Conservation (phyloP, 2,329 filamentous ascomycete genomes). For the Alternaria metachromatica region DNA sequence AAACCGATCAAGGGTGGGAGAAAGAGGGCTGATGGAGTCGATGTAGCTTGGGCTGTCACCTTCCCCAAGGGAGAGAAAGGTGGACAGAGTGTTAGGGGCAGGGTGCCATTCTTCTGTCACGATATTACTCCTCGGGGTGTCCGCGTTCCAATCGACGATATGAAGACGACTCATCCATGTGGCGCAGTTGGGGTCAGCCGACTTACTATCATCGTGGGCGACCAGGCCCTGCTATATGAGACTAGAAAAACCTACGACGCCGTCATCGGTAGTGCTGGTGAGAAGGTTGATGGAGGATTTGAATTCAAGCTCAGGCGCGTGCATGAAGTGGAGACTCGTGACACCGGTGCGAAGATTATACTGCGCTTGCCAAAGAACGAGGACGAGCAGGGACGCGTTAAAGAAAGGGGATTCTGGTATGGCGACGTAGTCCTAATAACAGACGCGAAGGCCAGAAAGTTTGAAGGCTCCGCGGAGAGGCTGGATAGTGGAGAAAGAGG, state of each 20-base stretch:
- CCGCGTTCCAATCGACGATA: slow-evolving; percentile 59
- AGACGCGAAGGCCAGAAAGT: slow-evolving; percentile 11
- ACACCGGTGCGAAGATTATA: slow-evolving; percentile 23
- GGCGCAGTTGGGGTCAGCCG: slow-evolving; percentile 56
- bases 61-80: slow-evolving; percentile 53
- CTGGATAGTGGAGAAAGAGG: slow-evolving; percentile 22
- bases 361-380: slow-evolving; percentile 28
- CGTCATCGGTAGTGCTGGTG: slow-evolving; percentile 20
- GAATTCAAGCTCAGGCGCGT: slow-evolving; percentile 25
- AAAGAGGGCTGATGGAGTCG: slow-evolving; percentile 60
- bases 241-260: slow-evolving; percentile 17
- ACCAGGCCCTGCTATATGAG: slow-evolving; percentile 19
- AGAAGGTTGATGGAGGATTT: not conserved
- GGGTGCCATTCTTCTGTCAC: slow-evolving; percentile 66
- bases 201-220: slow-evolving; percentile 35
- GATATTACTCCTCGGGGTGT: slow-evolving; percentile 65
- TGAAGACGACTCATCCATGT: slow-evolving; percentile 57
- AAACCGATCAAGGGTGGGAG: slow-evolving; percentile 62
- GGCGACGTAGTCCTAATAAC: slow-evolving; percentile 35
- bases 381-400: slow-evolving; percentile 22
- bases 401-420: slow-evolving; percentile 31
- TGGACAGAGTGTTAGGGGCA: slow-evolving; percentile 51
- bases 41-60: slow-evolving; percentile 67
- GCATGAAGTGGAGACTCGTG: slow-evolving; percentile 15
- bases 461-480: slow-evolving; percentile 22